Conservation (phyloP, 2,329 filamentous ascomycete genomes). For the Stenocarpella maydis region DNA sequence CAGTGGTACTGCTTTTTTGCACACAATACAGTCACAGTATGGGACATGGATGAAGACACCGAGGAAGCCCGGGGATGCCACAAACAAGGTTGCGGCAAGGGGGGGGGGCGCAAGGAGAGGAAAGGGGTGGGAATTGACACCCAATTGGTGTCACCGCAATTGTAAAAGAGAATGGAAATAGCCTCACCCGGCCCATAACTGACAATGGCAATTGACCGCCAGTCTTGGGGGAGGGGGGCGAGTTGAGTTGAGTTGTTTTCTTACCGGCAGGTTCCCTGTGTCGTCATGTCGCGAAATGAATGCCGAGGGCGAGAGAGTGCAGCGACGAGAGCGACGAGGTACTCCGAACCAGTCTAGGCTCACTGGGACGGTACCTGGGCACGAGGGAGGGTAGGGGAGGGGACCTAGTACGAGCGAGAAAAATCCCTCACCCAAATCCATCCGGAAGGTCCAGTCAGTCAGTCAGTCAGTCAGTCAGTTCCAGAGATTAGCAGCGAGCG, state of each 20-base stretch:
- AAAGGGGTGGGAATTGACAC: slow-evolving; percentile 1
- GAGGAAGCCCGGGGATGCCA: no score
- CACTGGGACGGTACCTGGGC: not conserved
- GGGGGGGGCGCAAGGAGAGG: not conserved
- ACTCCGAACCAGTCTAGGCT: no score
- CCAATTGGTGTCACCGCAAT: slow-evolving; percentile 31
- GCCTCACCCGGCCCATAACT: slow-evolving; percentile 18
- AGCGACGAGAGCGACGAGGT: not conserved
- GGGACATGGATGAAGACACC: no score
- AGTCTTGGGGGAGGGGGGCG: not conserved
- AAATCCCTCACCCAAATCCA: slow-evolving; percentile 29
- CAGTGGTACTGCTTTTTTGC: not conserved
- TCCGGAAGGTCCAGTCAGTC: not conserved
- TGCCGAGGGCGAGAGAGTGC: slow-evolving; percentile 33
- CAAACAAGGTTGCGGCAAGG: not conserved
- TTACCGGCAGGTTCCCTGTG: slow-evolving; percentile 24
- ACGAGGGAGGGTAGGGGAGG: not conserved
- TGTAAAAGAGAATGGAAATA: slow-evolving; percentile 24
- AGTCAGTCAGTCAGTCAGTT: no score
- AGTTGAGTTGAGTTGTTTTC: not conserved
- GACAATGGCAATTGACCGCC: slow-evolving; percentile 29
- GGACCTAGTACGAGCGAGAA: slow-evolving; percentile 18
- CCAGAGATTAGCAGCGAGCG: slow-evolving; percentile 5
- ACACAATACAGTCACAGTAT: not conserved
- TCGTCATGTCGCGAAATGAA: slow-evolving; percentile 35